phyloP scores from a whole-genome alignment of 306 rosid species.

The Carpinus fangiana region DNA sequence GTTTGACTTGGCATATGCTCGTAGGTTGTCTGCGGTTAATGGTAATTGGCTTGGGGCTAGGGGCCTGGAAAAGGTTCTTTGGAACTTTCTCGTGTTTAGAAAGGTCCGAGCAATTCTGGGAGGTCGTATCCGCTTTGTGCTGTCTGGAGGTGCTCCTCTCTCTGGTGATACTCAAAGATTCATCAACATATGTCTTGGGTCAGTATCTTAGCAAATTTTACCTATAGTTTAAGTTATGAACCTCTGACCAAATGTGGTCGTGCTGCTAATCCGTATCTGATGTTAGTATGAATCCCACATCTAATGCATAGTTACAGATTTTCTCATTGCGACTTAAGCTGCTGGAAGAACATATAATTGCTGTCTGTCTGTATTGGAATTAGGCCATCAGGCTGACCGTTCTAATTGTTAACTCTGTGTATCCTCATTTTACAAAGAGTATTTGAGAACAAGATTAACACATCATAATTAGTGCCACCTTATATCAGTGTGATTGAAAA shows the following conservation, averaged over 20 bases:
- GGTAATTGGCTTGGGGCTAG: slow-evolving; percentile 99
- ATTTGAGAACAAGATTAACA: too few relatives aligned
- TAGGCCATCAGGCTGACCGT: background rate
- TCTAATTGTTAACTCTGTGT: too few relatives aligned
- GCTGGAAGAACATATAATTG: background rate
- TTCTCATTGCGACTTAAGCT: background rate
- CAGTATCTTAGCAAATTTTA: slow-evolving; percentile 22
- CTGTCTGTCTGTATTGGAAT: background rate
- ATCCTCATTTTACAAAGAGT: too few relatives aligned
- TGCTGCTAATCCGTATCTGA: background rate
- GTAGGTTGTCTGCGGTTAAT: slow-evolving; percentile 78
- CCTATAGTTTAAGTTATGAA: background rate
- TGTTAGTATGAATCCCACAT: background rate
- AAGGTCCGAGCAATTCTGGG: slow-evolving; percentile 88
- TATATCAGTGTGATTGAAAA: too few relatives aligned
- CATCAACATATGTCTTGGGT: slow-evolving; percentile 97
- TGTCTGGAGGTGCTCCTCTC: slow-evolving; percentile 98
- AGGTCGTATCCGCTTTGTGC: slow-evolving; percentile 78
- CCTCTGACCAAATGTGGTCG: too few relatives aligned
- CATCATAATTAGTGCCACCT: too few relatives aligned
- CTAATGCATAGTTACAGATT: background rate
- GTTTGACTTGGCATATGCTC: slow-evolving; percentile 85
- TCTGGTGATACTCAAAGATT: slow-evolving; percentile 91
- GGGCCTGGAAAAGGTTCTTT: slow-evolving; percentile 79
- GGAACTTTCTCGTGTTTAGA: slow-evolving; percentile 79